These are phyloP conservation scores for Pyrenula aspistea DNA, from an alignment of 495 filamentous ascomycete genomes.

Conservation along the genomic window DNA sequence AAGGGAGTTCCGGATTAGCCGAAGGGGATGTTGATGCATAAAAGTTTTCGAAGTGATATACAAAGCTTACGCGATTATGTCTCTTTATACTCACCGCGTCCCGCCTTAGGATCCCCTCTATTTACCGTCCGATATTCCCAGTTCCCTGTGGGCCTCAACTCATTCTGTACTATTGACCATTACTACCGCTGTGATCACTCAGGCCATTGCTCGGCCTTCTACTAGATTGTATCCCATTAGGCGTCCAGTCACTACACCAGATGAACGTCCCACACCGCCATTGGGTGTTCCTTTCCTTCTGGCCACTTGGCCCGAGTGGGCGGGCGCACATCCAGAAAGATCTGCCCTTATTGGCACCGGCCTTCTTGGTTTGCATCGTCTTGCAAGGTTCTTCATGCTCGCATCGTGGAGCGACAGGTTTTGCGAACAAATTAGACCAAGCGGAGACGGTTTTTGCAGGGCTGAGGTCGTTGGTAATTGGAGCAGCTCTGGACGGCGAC, in stretches of 20 bases:
- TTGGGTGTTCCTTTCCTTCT: constrained; percentile 68
- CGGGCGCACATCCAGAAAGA: constrained; percentile 80
- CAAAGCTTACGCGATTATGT: no score
- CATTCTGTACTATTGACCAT: no score
- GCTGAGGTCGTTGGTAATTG: neutral
- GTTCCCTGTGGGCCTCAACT: no score
- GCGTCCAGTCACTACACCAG: constrained; percentile 76
- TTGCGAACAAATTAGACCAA: constrained; percentile 77
- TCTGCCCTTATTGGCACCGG: constrained; percentile 70
- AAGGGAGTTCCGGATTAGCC: no score
- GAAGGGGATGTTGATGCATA: no score
- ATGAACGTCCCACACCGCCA: constrained; percentile 86
- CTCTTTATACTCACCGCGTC: no score
- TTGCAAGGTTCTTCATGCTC: constrained; percentile 85
- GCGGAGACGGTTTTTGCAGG: constrained; percentile 50
- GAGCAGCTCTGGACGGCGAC: neutral
- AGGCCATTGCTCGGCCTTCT: no score
- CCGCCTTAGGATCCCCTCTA: no score
- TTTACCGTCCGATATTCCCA: no score
- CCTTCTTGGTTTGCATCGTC: constrained; percentile 70
- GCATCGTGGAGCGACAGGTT: constrained; percentile 61
- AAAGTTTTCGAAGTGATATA: no score
- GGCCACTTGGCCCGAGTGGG: constrained; percentile 70
- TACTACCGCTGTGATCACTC: no score
- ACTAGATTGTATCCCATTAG: no score